Evolutionary conservation across 208 protist species (phyloP).

Genomic region (Wallacemonas sp.): DNA sequence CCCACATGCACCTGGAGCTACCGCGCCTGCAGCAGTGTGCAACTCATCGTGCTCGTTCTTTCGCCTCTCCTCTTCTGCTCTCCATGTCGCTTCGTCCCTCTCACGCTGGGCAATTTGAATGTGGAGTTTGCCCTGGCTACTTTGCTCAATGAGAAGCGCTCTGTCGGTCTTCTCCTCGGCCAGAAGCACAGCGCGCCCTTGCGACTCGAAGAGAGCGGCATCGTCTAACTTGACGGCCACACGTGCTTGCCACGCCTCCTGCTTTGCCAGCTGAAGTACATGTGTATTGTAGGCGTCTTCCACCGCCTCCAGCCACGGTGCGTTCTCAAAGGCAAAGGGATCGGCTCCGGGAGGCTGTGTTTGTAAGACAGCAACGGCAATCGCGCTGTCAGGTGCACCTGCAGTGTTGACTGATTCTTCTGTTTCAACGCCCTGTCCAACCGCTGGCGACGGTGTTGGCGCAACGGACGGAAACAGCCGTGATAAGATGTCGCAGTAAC

Average conservation of each 20-base stretch:
- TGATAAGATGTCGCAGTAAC: slow-evolving; percentile 27
- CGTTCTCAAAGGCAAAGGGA: slow-evolving; percentile 21
- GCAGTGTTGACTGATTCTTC: background rate
- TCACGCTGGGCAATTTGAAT: slow-evolving; percentile 23
- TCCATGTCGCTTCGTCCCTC: slow-evolving; percentile 34
- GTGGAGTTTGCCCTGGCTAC: slow-evolving; percentile 14
- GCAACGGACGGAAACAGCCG: slow-evolving; percentile 1
- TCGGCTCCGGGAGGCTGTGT: background rate
- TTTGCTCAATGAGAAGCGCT: slow-evolving; percentile 8
- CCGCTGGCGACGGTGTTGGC: background rate
- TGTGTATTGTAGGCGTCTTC: slow-evolving; percentile 40
- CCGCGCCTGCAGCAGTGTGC: background rate
- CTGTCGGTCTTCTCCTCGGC: slow-evolving; percentile 50
- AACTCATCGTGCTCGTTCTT: slow-evolving; percentile 24
- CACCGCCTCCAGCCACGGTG: slow-evolving; percentile 19
- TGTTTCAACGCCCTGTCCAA: background rate
- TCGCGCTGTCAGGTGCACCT: background rate
- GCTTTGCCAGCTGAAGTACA: slow-evolving; percentile 39
- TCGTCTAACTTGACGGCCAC: slow-evolving; percentile 46
- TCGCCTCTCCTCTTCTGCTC: slow-evolving; percentile 39
- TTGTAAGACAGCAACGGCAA: background rate
- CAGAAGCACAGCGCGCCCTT: slow-evolving; percentile 20
- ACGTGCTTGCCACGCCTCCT: slow-evolving; percentile 63
- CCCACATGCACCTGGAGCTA: slow-evolving; percentile 1
- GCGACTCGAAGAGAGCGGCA: slow-evolving; percentile 43